Evolutionary conservation across 2,329 filamentous ascomycete genomes (phyloP).

Genomic region (Fusarium acutatum): DNA sequence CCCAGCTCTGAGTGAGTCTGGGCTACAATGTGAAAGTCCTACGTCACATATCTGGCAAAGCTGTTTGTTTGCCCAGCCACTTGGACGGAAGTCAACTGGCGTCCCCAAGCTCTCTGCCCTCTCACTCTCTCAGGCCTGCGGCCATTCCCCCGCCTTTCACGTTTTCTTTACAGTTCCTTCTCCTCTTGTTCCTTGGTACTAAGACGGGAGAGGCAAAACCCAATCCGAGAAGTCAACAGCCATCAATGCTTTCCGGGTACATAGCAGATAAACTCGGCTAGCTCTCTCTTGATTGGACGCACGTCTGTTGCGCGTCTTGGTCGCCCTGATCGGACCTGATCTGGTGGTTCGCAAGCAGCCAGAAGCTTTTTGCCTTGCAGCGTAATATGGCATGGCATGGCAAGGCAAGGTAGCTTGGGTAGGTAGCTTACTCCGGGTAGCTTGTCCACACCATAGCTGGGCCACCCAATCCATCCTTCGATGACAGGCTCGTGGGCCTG

Average conservation of each 20-base stretch:
- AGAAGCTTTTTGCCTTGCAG: constrained; percentile 14
- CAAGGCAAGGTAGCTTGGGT: not conserved
- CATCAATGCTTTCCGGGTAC: constrained; percentile 21
- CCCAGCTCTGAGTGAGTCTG: not conserved
- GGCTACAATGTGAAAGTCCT: constrained; percentile 16
- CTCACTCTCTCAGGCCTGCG: not conserved
- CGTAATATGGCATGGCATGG: not conserved
- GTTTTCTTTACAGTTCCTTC: not conserved
- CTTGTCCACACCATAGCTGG: constrained; percentile 31
- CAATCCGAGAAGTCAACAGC: constrained; percentile 8
- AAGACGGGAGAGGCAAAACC: constrained; percentile 24
- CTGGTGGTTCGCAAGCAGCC: constrained; percentile 24
- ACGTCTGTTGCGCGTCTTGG: constrained; percentile 27
- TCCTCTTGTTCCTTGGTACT: not conserved
- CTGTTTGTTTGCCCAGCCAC: constrained; percentile 30
- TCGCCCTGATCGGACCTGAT: constrained; percentile 23
- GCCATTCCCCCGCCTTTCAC: constrained; percentile 1
- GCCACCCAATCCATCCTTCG: constrained; percentile 26
- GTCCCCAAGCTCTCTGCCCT: not conserved
- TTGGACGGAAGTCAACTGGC: not conserved
- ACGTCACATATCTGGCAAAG: constrained; percentile 26
- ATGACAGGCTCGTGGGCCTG: constrained; percentile 33
- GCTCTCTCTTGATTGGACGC: constrained; percentile 16
- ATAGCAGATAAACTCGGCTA: not conserved
- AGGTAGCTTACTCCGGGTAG: constrained; percentile 28